Conservation (phyloP, 2,329 filamentous ascomycete genomes). For the Penicillium corylophilum region DNA sequence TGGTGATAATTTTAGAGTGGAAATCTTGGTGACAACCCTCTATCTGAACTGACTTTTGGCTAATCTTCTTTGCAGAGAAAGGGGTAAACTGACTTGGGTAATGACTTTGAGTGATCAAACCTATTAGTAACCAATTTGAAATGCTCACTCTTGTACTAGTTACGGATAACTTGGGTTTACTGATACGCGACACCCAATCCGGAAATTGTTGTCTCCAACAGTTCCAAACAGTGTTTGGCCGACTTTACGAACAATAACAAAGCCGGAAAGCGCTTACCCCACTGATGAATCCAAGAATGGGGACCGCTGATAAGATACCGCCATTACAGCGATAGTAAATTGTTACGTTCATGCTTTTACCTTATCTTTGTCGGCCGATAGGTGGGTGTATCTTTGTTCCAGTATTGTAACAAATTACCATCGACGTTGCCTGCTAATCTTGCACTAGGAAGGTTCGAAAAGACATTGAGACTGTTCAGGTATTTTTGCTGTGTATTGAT, state of each 20-base stretch:
- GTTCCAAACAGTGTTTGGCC: background rate
- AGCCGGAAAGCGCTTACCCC: background rate
- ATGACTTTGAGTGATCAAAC: background rate
- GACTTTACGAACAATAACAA: no score
- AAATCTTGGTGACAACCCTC: no score
- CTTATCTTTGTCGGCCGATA: background rate
- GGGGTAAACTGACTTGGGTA: no score
- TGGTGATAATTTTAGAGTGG: no score
- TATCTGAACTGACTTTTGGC: no score
- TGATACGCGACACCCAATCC: background rate
- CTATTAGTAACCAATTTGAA: background rate
- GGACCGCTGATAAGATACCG: background rate
- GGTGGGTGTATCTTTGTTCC: no score
- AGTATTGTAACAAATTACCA: no score
- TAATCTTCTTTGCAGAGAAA: no score
- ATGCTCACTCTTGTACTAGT: background rate
- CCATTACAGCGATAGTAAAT: background rate
- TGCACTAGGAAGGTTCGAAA: no score
- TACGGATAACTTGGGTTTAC: background rate
- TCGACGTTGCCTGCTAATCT: no score
- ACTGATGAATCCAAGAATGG: background rate
- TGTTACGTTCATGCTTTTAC: background rate
- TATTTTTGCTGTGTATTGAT: no score
- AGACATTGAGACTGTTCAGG: no score
- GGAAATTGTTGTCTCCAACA: background rate